Evolutionary conservation across 2,329 filamentous ascomycete genomes (phyloP).

Genomic region (Fusarium dlaminii): DNA sequence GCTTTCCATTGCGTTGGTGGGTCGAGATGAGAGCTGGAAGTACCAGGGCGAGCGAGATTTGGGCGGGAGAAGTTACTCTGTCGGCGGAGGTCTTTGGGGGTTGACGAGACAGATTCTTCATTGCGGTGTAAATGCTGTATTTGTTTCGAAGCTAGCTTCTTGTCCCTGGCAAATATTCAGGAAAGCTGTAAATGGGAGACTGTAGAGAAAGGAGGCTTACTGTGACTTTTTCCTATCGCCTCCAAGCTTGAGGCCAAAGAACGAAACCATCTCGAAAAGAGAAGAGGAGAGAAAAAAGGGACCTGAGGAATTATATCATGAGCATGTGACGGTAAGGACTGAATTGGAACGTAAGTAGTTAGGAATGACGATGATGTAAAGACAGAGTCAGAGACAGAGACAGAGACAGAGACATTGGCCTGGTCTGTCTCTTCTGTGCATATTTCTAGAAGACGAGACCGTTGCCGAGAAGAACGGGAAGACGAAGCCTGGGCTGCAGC

Average conservation of each 20-base stretch:
- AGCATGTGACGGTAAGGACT: conserved; percentile 12
- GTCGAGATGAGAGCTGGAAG: conserved; percentile 48
- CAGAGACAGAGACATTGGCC: neutral
- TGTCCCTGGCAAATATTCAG: conserved; percentile 37
- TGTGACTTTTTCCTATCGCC: conserved; percentile 66
- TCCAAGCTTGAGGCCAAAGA: conserved; percentile 66
- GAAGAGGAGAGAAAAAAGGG: neutral
- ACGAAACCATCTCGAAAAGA: conserved; percentile 61
- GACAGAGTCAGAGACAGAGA: neutral
- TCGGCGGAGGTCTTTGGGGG: conserved; percentile 42
- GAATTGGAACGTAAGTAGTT: neutral
- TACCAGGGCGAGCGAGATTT: conserved; percentile 53
- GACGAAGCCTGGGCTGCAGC: neutral
- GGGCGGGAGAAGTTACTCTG: conserved; percentile 50
- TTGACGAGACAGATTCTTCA: neutral
- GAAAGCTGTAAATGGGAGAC: neutral
- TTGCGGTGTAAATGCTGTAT: conserved; percentile 25
- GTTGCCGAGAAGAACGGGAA: conserved; percentile 21
- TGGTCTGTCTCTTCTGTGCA: conserved; percentile 16
- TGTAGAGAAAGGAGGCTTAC: conserved; percentile 44
- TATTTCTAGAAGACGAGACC: conserved; percentile 28
- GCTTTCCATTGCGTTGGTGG: conserved; percentile 44
- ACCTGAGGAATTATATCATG: conserved; percentile 16
- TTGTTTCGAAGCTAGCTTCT: conserved; percentile 26
- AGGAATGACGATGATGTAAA: conserved; percentile 11